Evolutionary conservation across 2,329 filamentous ascomycete species (phyloP), one percentile per base, ranked within the genome.

Genomic region (Mariannaea sp.): DNA sequence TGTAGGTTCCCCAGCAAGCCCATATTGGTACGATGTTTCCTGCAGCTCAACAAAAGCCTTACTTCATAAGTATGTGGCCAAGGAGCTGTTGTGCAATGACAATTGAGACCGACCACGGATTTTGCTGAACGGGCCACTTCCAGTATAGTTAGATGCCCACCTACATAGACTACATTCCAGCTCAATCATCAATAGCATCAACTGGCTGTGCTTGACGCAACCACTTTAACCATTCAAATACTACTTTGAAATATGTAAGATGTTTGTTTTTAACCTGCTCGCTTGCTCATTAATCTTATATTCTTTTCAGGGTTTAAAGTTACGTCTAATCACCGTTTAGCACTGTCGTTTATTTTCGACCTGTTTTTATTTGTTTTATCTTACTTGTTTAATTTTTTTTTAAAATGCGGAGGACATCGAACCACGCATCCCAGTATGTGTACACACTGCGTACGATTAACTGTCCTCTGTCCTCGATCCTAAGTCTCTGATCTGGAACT

Each of bases 161-260:
- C n/a, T n/a, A n/a, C n/a, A 8, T 39, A 40, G 27, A 40, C 22
- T 32, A 41, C 35, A 40, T 17, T 32, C 36, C 20, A n/a, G 45
- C 22, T 30, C 35, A 24, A 26, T 16, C 32, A 17, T 14, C 32
- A 30, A 26, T 24, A 19, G 7, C 19, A 48, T 48, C 45, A 40
- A 48, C 36, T 36, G 16, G 19, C 35, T 26, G 45, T 36, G 45
- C 36, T 48, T 40, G 45, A 48, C 45, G 36, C 45, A 48, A 40
- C 38, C 26, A 14, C 36, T 12, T 16, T 30, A 40, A 32, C 16
- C 26, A 33, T 48, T 35, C 5, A 5, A 39, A 16, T 22, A 36
- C 32, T 27, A 27, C 3, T 8, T 35, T n/a, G 32, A 35, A n/a
- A n/a, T n/a, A n/a, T n/a, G n/a, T n/a, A n/a, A n/a, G n/a, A n/a